phyloP scores from a whole-genome alignment of 306 rosid species.

The Oemleria cerasiformis region DNA sequence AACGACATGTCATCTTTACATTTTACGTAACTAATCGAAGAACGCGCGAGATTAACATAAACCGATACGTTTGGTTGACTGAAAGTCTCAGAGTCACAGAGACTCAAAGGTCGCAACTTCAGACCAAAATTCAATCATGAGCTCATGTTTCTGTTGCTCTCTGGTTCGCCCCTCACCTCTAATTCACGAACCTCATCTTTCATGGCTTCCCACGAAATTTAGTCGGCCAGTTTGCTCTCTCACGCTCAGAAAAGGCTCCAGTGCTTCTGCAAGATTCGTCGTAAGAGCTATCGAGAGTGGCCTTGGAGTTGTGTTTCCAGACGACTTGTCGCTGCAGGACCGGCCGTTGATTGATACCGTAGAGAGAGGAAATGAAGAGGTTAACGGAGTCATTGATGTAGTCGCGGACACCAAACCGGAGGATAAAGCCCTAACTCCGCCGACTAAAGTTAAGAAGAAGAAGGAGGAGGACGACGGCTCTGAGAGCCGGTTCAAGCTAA shows the following conservation, averaged over 20 bases:
- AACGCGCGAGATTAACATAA: slow-evolving; percentile 8
- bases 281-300: slow-evolving; percentile 28
- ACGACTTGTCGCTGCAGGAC: slow-evolving; percentile 7
- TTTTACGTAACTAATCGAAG: background rate
- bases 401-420: slow-evolving; percentile 15
- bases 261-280: slow-evolving; percentile 1
- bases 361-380: slow-evolving; percentile 22
- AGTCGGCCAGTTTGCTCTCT: slow-evolving; percentile 22
- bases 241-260: slow-evolving; percentile 10
- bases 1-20: background rate
- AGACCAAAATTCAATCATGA: slow-evolving; percentile 32
- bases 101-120: background rate
- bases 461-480: slow-evolving; percentile 32
- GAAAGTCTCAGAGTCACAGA: too few species aligned
- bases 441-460: slow-evolving; percentile 47
- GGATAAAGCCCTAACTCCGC: slow-evolving; percentile 24
- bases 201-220: slow-evolving; percentile 25
- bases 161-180: slow-evolving; percentile 31
- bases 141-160: slow-evolving; percentile 33
- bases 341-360: slow-evolving; percentile 6
- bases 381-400: slow-evolving; percentile 14
- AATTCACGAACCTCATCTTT: slow-evolving; percentile 23
- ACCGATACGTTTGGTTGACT: background rate
- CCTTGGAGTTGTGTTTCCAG: slow-evolving; percentile 19
- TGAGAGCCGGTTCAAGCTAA: slow-evolving; percentile 70